A percentile compares a stretch with the other conserved stretches of the same genome.
These are phyloP conservation scores for Aspergillus indologenus DNA, from an alignment of 495 filamentous ascomycete genomes.

Conservation along the genomic window DNA sequence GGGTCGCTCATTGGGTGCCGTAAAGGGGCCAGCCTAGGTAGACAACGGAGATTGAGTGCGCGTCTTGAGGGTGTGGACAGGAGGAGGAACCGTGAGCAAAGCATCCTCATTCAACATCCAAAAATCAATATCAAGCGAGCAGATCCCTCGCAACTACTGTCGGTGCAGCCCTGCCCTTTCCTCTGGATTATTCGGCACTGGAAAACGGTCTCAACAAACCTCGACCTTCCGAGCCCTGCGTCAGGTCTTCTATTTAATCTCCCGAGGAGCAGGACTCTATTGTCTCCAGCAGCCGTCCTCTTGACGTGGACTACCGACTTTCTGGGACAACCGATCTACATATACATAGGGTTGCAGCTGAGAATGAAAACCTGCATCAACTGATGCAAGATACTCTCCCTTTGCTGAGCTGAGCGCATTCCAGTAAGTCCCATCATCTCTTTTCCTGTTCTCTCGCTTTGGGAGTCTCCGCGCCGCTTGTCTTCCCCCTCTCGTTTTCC, in stretches of 20 bases:
- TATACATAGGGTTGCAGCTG: slow-evolving; percentile 20
- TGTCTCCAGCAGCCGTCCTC: neutral
- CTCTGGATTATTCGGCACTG: slow-evolving; percentile 2
- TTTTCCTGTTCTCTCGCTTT: neutral
- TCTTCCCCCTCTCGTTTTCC: slow-evolving; percentile 2
- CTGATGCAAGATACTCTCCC: slow-evolving; percentile 19
- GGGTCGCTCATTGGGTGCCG: slow-evolving; percentile 23
- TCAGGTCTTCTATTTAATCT: slow-evolving; percentile 4
- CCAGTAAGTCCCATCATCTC: slow-evolving; percentile 1
- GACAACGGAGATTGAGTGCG: slow-evolving; percentile 15
- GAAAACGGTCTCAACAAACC: neutral
- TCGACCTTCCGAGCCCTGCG: neutral
- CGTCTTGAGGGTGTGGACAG: slow-evolving; percentile 19
- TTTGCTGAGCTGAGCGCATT: slow-evolving; percentile 1
- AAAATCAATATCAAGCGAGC: slow-evolving; percentile 25
- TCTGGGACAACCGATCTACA: slow-evolving; percentile 15
- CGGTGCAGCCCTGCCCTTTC: slow-evolving; percentile 1
- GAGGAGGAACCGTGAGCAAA: slow-evolving; percentile 19
- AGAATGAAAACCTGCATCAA: slow-evolving; percentile 18
- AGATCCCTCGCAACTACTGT: slow-evolving; percentile 14
- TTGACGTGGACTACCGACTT: slow-evolving; percentile 16
- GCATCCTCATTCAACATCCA: slow-evolving; percentile 16
- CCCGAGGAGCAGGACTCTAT: neutral
- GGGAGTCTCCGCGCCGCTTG: neutral
- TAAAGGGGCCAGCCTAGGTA: slow-evolving; percentile 21